Conservation (phyloP, 1,284 basidiomycete species). For the Thecaphora thlaspeos region DNA sequence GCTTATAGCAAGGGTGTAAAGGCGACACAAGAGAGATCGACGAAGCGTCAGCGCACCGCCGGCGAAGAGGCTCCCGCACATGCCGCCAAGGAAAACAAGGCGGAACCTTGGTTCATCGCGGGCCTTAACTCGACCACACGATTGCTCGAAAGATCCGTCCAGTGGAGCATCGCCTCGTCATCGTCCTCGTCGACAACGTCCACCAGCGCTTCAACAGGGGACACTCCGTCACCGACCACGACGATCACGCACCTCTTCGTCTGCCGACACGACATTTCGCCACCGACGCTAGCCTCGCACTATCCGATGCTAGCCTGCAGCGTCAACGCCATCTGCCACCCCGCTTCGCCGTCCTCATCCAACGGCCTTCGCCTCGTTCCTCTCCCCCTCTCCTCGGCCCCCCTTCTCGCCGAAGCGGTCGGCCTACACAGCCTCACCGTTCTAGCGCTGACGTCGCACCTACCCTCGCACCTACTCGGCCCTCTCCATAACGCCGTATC, state of each 20-base stretch:
- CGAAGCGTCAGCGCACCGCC: neutral
- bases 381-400: slow-evolving; percentile 19
- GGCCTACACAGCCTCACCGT: slow-evolving; percentile 12
- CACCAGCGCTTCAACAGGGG: too few species aligned
- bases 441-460: slow-evolving; percentile 16
- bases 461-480: neutral
- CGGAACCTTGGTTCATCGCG: neutral
- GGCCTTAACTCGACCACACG: slow-evolving; percentile 5
- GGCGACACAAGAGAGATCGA: slow-evolving; percentile 1
- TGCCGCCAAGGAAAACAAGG: neutral
- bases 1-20: too few species aligned
- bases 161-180: neutral
- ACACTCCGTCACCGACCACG: neutral
- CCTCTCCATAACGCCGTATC: slow-evolving; percentile 6
- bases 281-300: slow-evolving; percentile 21
- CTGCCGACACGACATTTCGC: slow-evolving; percentile 22
- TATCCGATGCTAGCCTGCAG: slow-evolving; percentile 28
- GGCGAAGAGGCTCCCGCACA: neutral
- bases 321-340: slow-evolving; percentile 17
- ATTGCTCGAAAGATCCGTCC: neutral
- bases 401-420: slow-evolving; percentile 14
- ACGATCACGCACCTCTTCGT: slow-evolving; percentile 24
- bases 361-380: slow-evolving; percentile 12
- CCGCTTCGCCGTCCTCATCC: neutral
- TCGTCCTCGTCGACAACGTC: too few species aligned